These are phyloP conservation scores for Malus asiatica DNA, from an alignment of 306 rosid genomes.

Conservation along the genomic window DNA sequence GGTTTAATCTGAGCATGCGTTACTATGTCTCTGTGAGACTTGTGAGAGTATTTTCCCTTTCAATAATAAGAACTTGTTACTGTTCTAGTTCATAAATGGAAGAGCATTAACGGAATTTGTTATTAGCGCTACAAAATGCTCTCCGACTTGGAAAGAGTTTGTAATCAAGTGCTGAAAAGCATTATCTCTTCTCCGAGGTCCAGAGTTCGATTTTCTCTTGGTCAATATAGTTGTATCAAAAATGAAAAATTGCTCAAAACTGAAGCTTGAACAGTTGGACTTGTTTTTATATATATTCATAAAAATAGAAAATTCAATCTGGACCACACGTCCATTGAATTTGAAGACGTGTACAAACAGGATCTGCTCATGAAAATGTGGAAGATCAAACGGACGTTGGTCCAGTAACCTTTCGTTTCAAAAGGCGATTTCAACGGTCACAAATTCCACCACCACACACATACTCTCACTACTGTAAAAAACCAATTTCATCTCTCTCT, in stretches of 20 bases:
- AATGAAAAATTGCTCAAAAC: no score
- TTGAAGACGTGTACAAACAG: background rate
- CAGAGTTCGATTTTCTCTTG: no score
- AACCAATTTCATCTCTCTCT: background rate
- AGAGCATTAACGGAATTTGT: no score
- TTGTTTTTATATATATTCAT: background rate
- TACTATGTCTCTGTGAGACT: background rate
- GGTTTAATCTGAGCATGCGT: background rate
- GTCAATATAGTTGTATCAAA: no score
- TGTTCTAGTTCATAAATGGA: no score
- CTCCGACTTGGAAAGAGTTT: no score
- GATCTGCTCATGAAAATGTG: background rate
- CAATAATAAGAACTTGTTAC: background rate
- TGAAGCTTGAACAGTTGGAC: no score
- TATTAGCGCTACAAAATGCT: no score
- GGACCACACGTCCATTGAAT: background rate
- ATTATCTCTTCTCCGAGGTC: no score
- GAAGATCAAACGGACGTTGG: background rate
- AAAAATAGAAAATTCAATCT: background rate
- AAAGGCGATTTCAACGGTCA: conserved; percentile 6
- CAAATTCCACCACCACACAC: background rate
- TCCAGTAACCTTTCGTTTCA: conserved; percentile 5
- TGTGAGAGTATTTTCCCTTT: background rate
- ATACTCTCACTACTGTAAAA: background rate
- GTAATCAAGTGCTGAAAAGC: no score